phyloP scores from a whole-genome alignment of 257 asterid species.

The Penstemon davidsonii region DNA sequence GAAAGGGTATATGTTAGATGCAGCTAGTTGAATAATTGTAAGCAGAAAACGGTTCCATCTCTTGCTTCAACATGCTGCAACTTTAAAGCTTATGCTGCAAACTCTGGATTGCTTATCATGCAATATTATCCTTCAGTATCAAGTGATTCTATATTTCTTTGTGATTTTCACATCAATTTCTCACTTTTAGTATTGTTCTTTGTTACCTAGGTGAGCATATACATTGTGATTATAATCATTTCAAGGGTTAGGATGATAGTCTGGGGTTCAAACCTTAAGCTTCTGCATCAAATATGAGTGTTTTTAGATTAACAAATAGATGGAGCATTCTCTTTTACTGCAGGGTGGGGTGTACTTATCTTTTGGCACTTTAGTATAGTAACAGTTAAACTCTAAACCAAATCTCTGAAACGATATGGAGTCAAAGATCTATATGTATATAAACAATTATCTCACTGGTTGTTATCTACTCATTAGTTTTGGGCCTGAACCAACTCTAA shows the following conservation, averaged over 20 bases:
- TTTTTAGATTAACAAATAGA: neutral
- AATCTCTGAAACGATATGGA: neutral
- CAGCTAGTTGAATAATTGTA: neutral
- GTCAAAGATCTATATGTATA: neutral
- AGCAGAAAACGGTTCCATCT: neutral
- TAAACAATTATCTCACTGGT: neutral
- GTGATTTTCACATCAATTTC: neutral
- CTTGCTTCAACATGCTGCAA: neutral
- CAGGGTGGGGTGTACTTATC: neutral
- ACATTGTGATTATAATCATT: neutral
- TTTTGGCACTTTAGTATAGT: neutral
- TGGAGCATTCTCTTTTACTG: neutral
- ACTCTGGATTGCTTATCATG: neutral
- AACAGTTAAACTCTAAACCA: neutral
- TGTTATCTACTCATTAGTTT: too few species aligned
- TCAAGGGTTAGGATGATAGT: neutral
- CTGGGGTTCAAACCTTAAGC: neutral
- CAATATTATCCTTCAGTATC: neutral
- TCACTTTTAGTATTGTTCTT: neutral
- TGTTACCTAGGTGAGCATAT: neutral
- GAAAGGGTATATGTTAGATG: conserved; percentile 2
- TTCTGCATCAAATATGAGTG: neutral
- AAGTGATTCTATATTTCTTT: conserved; percentile 1
- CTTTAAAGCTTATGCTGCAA: neutral
- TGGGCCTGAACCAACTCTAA: neutral